Evolutionary conservation across 768 basidiomycete genomes (phyloP), one percentile per base, ranked within the genome.

Genomic region (Lentinus tigrinus): DNA sequence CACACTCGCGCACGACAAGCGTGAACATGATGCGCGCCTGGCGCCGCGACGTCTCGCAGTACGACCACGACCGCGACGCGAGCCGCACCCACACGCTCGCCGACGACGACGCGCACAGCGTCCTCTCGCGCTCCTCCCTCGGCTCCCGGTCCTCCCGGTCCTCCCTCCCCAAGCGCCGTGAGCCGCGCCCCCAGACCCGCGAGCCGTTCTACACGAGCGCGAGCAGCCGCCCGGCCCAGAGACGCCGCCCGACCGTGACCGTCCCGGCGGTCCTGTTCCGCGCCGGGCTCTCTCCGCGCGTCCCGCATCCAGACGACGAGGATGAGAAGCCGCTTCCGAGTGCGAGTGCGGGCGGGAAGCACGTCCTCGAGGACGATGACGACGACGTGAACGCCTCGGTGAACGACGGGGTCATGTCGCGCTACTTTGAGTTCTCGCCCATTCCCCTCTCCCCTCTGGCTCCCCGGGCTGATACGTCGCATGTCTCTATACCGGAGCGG

Each of bases 401-500:
- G 9, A 65, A 56, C 38, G 58, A 69, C 53, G 50, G 46, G 27
- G 62, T 69, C 27, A 42, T 70, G 43, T 59, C 61, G 28, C 58
- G 62, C 38, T 70, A 70, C 52, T 52, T 64, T 47, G 37, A 38
- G 13, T 52, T 65, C 39, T 70, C 69, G 37, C 69, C 69, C 14
- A 48, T 70, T 36, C 65, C 63, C 38, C 60, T 62, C 31, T 50
- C 59, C 11, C 61, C 52, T 4, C 34, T 38, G 16, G 44, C 46
- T 7, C n/a, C 43, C 49, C 43, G 19, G 6, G 19, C 4, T 14
- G n/a, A 37, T 3, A 17, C 4, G 28, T 16, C 28, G 23, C 31
- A 10, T 19, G 52, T 57, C 27, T n/a, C 53, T 5, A 46, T 48
- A 16, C 65, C 65, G 9, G 65, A 60, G 52, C 27, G 48, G 54